Conservation (phyloP, 1,284 basidiomycete genomes). For the Amylostereum chailletii region DNA sequence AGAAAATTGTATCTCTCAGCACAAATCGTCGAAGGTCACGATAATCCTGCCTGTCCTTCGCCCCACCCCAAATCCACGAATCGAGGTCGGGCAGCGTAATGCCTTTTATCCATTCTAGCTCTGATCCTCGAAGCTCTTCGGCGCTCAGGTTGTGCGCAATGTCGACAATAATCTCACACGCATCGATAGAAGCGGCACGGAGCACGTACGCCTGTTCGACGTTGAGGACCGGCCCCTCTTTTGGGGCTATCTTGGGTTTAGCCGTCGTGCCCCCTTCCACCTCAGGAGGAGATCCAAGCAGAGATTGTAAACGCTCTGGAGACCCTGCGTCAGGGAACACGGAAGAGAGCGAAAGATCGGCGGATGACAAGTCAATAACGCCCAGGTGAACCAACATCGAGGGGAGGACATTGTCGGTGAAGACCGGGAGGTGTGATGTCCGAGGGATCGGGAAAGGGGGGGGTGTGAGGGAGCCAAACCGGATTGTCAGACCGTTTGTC, state of each 20-base stretch:
- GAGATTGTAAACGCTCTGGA: slow-evolving; percentile 25
- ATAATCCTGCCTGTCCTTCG: slow-evolving; percentile 68
- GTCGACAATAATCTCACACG: slow-evolving; percentile 59
- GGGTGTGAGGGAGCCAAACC: slow-evolving; percentile 44
- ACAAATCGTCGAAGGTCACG: slow-evolving; percentile 54
- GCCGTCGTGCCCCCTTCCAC: slow-evolving; percentile 10
- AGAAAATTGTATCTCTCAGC: slow-evolving; percentile 54
- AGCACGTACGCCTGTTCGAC: slow-evolving; percentile 61
- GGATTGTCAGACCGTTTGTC: slow-evolving; percentile 57
- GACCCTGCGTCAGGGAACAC: slow-evolving; percentile 38
- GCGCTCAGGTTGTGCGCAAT: slow-evolving; percentile 37
- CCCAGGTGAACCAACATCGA: slow-evolving; percentile 75
- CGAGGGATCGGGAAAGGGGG: slow-evolving; percentile 54
- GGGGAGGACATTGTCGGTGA: slow-evolving; percentile 82
- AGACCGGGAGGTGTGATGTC: slow-evolving; percentile 59
- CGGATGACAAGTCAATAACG: slow-evolving; percentile 55
- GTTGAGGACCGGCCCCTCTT: slow-evolving; percentile 58
- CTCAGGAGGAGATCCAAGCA: slow-evolving; percentile 25
- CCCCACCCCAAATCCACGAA: slow-evolving; percentile 70
- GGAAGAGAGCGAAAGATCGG: slow-evolving; percentile 24
- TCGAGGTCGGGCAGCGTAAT: slow-evolving; percentile 57
- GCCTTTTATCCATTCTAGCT: slow-evolving; percentile 40
- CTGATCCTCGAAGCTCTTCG: slow-evolving; percentile 18
- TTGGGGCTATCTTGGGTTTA: slow-evolving; percentile 21
- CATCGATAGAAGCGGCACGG: slow-evolving; percentile 73